Evolutionary conservation across 345 rosid species (phyloP), one percentile per base, ranked within the genome.

Genomic region (Garcia nutans): DNA sequence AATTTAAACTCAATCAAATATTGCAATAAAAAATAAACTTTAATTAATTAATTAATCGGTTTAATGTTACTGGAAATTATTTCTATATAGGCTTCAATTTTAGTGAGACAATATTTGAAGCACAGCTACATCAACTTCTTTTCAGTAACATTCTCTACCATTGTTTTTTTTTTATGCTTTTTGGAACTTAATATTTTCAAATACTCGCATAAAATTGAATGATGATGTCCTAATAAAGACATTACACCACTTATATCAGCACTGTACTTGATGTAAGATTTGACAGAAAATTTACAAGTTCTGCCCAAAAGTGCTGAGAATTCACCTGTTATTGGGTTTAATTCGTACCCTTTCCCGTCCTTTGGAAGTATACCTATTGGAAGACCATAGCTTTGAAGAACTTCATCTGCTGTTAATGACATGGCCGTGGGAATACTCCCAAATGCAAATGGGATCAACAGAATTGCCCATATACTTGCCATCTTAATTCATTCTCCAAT

Each of bases 221-320:
- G n/a, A n/a, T n/a, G n/a, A n/a, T n/a, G n/a, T n/a, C n/a, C n/a
- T n/a, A n/a, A n/a, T n/a, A n/a, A n/a, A 28, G 85, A 72, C 37
- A 90, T 84, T 49, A 84, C 82, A 37, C 97, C 93, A 5, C 76
- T 71, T 77, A 92, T 80, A 1, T 81, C 84, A 26, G 92, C 78
- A 54, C 80, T 82, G 86, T 89, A 92, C 76, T 83, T 76, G 52
- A 93, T 74, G 62, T 89, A 90, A 5, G 90, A 87, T 3, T 91
- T 87, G 26, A 89, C 68, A 3, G 80, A 17, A 77, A 86, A 89
- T 44, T 79, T 66, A 77, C 97, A 91, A 26, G 88, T 78, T 20
- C 68, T 73, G 65, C 80, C 80, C 49, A 91, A 70, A 56, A 75
- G 65, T 15, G 76, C 91, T 6, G 81, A 70, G 79, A 5, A 91